These are phyloP conservation scores for Myriosclerotinia duriaeana DNA, from an alignment of 2,329 filamentous ascomycete species.

Conservation along the genomic window DNA sequence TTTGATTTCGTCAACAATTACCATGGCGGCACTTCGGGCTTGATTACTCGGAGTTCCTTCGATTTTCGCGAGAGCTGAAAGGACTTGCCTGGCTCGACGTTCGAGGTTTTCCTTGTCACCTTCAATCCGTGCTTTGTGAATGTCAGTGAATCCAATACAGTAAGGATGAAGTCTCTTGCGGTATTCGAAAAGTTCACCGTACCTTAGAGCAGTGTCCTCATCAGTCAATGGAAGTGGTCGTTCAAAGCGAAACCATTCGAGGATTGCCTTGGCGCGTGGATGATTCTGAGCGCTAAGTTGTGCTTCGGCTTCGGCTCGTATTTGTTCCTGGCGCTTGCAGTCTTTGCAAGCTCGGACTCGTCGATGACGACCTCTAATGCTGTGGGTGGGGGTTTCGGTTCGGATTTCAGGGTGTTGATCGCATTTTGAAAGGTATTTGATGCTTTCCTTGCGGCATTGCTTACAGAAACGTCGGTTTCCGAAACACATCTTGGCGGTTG, in stretches of 20 bases:
- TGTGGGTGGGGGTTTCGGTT: background rate
- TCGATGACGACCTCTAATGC: constrained; percentile 7
- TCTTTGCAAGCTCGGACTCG: background rate
- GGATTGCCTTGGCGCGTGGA: background rate
- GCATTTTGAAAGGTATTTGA: background rate
- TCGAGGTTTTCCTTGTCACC: rapidly evolving
- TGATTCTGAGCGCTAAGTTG: background rate
- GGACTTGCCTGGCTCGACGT: rapidly evolving
- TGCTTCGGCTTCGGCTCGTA: background rate
- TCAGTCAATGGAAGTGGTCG: constrained; percentile 12
- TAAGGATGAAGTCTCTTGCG: constrained; percentile 2
- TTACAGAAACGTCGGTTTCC: background rate
- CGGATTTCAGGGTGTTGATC: background rate
- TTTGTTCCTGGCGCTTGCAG: background rate
- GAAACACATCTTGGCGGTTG: constrained; percentile 7
- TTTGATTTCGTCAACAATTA: background rate
- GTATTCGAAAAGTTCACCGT: background rate
- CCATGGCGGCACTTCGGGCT: rapidly evolving
- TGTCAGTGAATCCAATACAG: constrained; percentile 9
- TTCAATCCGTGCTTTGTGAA: background rate
- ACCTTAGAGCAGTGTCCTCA: background rate
- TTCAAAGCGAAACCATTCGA: background rate
- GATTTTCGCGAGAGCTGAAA: no score
- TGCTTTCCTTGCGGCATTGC: background rate
- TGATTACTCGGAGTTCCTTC: rapidly evolving